Conservation (phyloP, 2,329 filamentous ascomycete genomes). For the Achaetomium macrosporum region DNA sequence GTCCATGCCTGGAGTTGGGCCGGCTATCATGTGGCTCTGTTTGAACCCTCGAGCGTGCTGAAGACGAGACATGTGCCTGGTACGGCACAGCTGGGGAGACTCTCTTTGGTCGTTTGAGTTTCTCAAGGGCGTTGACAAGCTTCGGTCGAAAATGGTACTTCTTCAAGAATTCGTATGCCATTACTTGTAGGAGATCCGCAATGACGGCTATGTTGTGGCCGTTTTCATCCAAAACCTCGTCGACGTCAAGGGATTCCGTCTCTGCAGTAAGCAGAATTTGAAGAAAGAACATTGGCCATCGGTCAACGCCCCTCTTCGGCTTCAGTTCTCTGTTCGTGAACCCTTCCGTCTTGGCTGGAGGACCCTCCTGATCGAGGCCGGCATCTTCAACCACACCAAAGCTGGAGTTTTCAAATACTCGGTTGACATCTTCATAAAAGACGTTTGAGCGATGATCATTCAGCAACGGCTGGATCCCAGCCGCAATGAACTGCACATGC, state of each 20-base stretch:
- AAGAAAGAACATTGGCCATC: slow-evolving; percentile 88
- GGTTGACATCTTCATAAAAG: slow-evolving; percentile 74
- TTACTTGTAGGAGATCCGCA: slow-evolving; percentile 58
- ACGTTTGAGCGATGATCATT: slow-evolving; percentile 53
- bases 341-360: slow-evolving; percentile 37
- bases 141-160: slow-evolving; percentile 63
- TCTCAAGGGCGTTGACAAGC: slow-evolving; percentile 21
- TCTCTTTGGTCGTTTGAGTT: slow-evolving; percentile 4
- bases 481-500: slow-evolving; percentile 71
- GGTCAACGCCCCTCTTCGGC: slow-evolving; percentile 62
- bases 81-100: neutral
- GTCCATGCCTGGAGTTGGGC: neutral
- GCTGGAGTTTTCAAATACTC: slow-evolving; percentile 65
- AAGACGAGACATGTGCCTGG: neutral
- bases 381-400: slow-evolving; percentile 61
- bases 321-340: slow-evolving; percentile 48
- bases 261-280: slow-evolving; percentile 45
- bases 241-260: slow-evolving; percentile 16
- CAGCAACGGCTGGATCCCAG: slow-evolving; percentile 64
- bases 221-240: slow-evolving; percentile 42
- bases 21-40: neutral
- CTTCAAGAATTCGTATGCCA: slow-evolving; percentile 69
- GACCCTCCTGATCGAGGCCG: slow-evolving; percentile 33
- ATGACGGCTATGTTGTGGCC: slow-evolving; percentile 49
- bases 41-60: neutral